Evolutionary conservation across 108 stramenopile genomes (phyloP), one percentile per base, ranked within the genome.

Genomic region (Schizochytrium sp.): DNA sequence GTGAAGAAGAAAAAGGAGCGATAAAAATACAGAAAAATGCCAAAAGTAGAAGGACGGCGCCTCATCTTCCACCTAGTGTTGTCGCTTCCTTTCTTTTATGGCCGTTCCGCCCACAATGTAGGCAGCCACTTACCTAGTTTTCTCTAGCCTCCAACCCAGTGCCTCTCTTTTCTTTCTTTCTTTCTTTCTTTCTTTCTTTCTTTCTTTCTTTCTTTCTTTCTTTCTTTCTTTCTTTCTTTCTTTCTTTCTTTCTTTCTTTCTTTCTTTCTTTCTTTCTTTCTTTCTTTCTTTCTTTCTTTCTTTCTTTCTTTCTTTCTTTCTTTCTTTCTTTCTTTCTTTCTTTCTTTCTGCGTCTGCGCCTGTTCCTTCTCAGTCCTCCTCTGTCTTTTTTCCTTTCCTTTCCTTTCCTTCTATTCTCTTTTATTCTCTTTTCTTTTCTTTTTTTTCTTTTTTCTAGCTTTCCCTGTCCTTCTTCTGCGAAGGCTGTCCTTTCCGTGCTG

Each of bases 221-320:
- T 58, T 58, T 58, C 57, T 58, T 58, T 58, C 57, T 58, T 58
- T 58, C 57, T 58, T 58, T 58, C 57, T 58, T 58, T 58, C 57
- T 58, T 58, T 58, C 57, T 8, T 8, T 58, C 15, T 58, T 58
- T 58, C 57, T 58, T 58, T 58, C 15, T 8, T 58, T 8, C 57
- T 58, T 58, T 8, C 57, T 58, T 58, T 8, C 57, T 15, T 13
- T 15, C 15, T 8, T 15, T 13, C 13, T 58, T 8, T 58, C 8
- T 58, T 15, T 58, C 15, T 58, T 58, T 58, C 57, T 58, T 58
- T 58, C 57, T 58, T 58, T 58, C 57, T 58, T 58, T 58, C 57
- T 58, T 58, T 58, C 57, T 58, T 58, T 58, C 57, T 58, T 58
- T 58, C 57, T 58, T 58, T 58, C 57, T 58, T 58, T 58, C 57